Base-by-base conservation (phyloP, 108 stramenopile species). In the Cyclostephanos tholiformis region DNA sequence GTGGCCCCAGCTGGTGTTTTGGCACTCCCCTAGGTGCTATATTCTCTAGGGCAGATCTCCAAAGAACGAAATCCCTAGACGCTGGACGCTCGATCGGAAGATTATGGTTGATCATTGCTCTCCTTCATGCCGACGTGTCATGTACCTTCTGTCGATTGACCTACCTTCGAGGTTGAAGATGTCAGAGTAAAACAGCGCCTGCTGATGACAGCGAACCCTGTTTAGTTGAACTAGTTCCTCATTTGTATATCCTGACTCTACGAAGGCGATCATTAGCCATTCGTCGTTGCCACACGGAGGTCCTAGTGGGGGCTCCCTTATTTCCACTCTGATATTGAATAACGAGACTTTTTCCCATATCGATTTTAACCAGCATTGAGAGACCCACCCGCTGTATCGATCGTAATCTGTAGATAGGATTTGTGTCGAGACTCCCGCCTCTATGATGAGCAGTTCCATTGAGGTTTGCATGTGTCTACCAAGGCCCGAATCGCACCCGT, bases 361-460 rank as follows among this genome's bases (percentile, higher is more conserved):
- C 16, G 59, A 60, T 60, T 23, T 13, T 16, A 60, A n/a, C 59
- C 59, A 60, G 59, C 59, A 16, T 30, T 58, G 6, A 16, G 69
- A 57, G 0, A 59, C 56, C 55, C 53, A 35, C 17, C 12, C 9
- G 6, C 29, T 17, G n/a, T 57, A 69, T 5, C 17, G 13, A 8
- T 13, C 2, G 16, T 27, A 69, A 5, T 55, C 36, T 1, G 2
- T 19, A 1, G n/a, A 43, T 6, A 69, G 36, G 7, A 46, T 58
- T 19, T 60, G 59, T 35, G 25, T 2, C 0, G 50, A 38, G 13
- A 46, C 20, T 0, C 71, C 71, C 2, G 44, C 9, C 36, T 71
- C 70, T 6, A 44, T 10, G 26, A 71, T 26, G 0, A 71, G 49
- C 17, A 50, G 26, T 4, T 51, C 43, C 46, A 71, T 25, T 2